Evolutionary conservation across 2,329 filamentous ascomycete species (phyloP).

Genomic region (Aspergillus vadensis): DNA sequence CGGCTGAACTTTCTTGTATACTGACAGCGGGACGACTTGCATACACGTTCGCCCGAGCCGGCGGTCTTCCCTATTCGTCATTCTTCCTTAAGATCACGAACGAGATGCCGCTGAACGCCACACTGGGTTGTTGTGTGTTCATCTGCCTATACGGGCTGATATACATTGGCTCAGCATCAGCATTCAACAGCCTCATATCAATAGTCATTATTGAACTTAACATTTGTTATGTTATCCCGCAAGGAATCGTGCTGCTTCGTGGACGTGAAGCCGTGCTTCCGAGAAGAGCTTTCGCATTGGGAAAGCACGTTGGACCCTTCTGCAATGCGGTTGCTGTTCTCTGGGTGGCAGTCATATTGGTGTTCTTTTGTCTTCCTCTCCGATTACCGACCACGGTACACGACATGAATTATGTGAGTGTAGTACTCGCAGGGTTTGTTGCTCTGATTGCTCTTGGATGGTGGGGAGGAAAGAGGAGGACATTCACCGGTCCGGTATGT

Average conservation of each 20-base stretch:
- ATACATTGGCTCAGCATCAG: slow-evolving; percentile 37
- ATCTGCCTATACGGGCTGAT: slow-evolving; percentile 44
- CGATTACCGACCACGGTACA: slow-evolving; percentile 43
- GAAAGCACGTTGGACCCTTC: slow-evolving; percentile 33
- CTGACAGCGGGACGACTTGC: slow-evolving; percentile 15
- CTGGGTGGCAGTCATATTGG: slow-evolving; percentile 49
- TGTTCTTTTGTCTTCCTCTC: slow-evolving; percentile 52
- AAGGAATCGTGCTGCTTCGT: slow-evolving; percentile 45
- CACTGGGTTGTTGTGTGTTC: slow-evolving; percentile 46
- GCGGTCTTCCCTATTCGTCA: slow-evolving; percentile 20
- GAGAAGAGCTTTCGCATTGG: slow-evolving; percentile 34
- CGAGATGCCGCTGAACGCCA: slow-evolving; percentile 44
- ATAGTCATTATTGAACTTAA: slow-evolving; percentile 40
- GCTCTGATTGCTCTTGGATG: slow-evolving; percentile 1
- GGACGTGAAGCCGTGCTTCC: slow-evolving; percentile 33
- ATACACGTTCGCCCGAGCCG: slow-evolving; percentile 16
- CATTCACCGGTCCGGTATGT: not conserved
- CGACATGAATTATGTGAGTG: slow-evolving; percentile 50
- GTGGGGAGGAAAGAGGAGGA: slow-evolving; percentile 2
- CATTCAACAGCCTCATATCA: slow-evolving; percentile 46
- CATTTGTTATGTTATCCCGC: slow-evolving; percentile 45
- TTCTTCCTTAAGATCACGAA: slow-evolving; percentile 21
- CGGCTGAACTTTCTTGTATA: slow-evolving; percentile 28
- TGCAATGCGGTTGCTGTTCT: slow-evolving; percentile 46
- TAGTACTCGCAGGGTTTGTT: not conserved